Conservation (phyloP, 768 basidiomycete genomes). For the Mrakia gelida region DNA sequence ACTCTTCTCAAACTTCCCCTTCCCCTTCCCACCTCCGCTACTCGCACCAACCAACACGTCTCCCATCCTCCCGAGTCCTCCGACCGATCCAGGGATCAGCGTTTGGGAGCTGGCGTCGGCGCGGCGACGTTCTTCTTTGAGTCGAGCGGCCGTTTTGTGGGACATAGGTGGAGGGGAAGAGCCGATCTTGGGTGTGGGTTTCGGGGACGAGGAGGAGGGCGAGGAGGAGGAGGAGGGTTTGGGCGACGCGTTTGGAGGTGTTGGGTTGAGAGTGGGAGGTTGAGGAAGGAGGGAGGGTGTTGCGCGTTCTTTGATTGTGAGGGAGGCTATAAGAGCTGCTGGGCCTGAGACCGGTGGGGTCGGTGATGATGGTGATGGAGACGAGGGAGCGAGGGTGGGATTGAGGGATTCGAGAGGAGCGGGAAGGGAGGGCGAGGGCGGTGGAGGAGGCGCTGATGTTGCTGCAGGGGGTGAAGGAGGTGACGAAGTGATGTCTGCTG, state of each 20-base stretch:
- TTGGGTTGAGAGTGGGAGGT: neutral
- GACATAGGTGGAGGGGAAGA: neutral
- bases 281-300: neutral
- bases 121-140: conserved; percentile 17
- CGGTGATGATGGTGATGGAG: neutral
- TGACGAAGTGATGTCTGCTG: neutral
- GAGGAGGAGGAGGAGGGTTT: neutral
- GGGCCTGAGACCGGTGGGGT: neutral
- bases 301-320: conserved; percentile 8
- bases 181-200: neutral
- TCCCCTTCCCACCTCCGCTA: neutral
- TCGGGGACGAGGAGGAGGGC: neutral
- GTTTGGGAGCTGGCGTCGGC: conserved; percentile 2
- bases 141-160: neutral
- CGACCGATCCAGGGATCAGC: neutral
- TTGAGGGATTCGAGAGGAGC: too few species aligned
- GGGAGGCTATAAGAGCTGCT: conserved; percentile 13
- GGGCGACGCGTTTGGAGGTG: neutral
- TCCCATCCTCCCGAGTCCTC: neutral
- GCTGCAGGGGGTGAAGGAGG: neutral
- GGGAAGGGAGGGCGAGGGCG: neutral
- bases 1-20: neutral
- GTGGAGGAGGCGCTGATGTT: too few species aligned
- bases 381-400: neutral
- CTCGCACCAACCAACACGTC: neutral